A percentile compares a stretch with the other conserved stretches of the same genome.
These are phyloP conservation scores for Leishmania guyanensis DNA, from an alignment of 208 protist species.

Conservation along the genomic window DNA sequence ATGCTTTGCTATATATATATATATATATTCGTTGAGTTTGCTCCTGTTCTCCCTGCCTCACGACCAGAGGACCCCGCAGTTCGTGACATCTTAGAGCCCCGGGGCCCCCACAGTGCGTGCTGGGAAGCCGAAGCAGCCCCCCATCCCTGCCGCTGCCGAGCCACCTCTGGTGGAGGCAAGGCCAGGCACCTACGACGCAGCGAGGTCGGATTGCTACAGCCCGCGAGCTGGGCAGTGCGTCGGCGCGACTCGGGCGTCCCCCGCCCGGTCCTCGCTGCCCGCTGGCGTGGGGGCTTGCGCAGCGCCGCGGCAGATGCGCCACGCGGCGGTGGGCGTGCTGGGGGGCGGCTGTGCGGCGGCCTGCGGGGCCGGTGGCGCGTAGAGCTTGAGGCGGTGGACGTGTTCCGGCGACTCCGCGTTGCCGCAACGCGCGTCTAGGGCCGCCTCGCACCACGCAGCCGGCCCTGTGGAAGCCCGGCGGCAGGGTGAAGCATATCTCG, in stretches of 20 bases:
- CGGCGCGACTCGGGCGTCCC: neutral
- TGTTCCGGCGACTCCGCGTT: too few relatives aligned
- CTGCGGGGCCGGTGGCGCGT: too few relatives aligned
- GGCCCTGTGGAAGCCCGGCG: neutral
- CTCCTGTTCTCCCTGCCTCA: too few relatives aligned
- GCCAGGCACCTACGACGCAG: neutral
- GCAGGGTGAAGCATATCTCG: neutral
- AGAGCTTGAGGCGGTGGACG: too few relatives aligned
- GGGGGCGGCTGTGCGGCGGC: too few relatives aligned
- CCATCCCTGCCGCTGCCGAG: neutral
- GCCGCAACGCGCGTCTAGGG: too few relatives aligned
- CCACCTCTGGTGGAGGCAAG: neutral
- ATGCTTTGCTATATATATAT: neutral
- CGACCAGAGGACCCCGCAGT: too few relatives aligned
- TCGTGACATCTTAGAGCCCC: neutral
- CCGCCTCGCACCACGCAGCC: too few relatives aligned
- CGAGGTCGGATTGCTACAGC: neutral
- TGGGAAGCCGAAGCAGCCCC: neutral
- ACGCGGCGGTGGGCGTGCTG: too few relatives aligned
- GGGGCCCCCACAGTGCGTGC: neutral
- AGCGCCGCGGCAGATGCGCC: too few relatives aligned
- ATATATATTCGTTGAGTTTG: neutral
- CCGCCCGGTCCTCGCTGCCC: too few relatives aligned
- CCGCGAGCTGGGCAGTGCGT: neutral
- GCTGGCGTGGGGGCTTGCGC: too few relatives aligned